Base-by-base conservation (phyloP, 2,329 filamentous ascomycete genomes). In the Neophaeococcomyces aloes region DNA sequence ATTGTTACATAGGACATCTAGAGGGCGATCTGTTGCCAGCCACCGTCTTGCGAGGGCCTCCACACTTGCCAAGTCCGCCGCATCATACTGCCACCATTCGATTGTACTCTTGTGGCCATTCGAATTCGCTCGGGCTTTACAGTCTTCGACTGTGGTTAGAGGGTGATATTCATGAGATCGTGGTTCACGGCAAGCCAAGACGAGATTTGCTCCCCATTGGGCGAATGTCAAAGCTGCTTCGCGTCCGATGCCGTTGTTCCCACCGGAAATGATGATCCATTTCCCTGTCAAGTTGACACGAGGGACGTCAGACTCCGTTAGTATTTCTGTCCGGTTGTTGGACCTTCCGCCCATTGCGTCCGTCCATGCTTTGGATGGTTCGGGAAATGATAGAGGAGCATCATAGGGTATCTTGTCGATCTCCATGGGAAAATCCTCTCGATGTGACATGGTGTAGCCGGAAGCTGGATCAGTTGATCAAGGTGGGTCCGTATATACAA, bases 321-420 rank as follows among this genome's bases (percentile, higher is more conserved):
- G 31, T n/a, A 13, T 42, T 4, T 42, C 39, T 25, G 39, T 42
- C 5, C 39, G 29, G 18, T 42, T 42, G 31, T 42, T 42, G 4
- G 30, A 19, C 14, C 23, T 25, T 5, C 31, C 39, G 23, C 39
- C 39, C 39, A 34, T 42, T 15, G 30, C 31, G 13, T 29, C 21
- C 14, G 30, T 42, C 39, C 39, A 42, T 27, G 39, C 39, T 35
- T 42, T 34, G 6, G 39, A 25, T 8, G 39, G 39, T 35, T 4
- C 11, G 2, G 39, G 17, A 14, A 42, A 42, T 11, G 39, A 42
- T 13, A 42, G 31, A 2, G 39, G 39, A 21, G 39, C 39, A 34
- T 42, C 39, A 23, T 42, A 42, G 15, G 39, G 17, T n/a, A 42
- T 35, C 18, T 42, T 42, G 39, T 42, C 39, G 21, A 42, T 25